Evolutionary conservation across 2,329 filamentous ascomycete species (phyloP), one percentile per base, ranked within the genome.

Genomic region (Botrytis hyacinthi): DNA sequence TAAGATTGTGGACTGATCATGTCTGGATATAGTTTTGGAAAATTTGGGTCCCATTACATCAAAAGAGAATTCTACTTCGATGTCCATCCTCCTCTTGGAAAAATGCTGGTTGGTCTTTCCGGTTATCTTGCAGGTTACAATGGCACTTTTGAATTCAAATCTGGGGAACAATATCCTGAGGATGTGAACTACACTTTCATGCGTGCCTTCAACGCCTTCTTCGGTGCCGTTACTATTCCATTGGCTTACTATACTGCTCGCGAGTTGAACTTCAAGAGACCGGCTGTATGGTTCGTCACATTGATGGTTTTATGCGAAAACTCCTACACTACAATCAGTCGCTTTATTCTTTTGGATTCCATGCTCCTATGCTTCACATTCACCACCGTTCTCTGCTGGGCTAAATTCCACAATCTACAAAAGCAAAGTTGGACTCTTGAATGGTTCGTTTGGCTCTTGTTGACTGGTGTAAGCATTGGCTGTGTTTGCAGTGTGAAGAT

Each of bases 31-130:
- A 94, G 92, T 83, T 97, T 97, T 83, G 93, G 93, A 82, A 99
- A 99, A 86, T 99, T 99, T 83, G 96, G 96, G 77, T 98, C 95
- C 79, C 95, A 99, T 85, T 99, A 99, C 84, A 91, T 99, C 82
- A 98, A 99, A 84, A 93, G 95, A 83, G 96, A 99, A 84, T 98
- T 98, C 87, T 99, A 99, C 88, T 99, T 99, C 85, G 93, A 97
- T 87, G 86, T 97, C 74, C 93, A 97, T 83, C 96, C 96, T 77
- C 96, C 96, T 72, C 90, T 99, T 75, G 96, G 96, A 82, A 99
- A 99, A 87, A 98, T 99, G 90, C 90, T 99, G 73, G 95, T 99
- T 79, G 96, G 96, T 76, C 88, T 99, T 70, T 98, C 96, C 10
- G 96, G 96, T 81, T 97, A 97, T 81, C 88, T 99, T 75, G 97